Conservation (phyloP, 306 rosid species). For the Ormosia emarginata region DNA sequence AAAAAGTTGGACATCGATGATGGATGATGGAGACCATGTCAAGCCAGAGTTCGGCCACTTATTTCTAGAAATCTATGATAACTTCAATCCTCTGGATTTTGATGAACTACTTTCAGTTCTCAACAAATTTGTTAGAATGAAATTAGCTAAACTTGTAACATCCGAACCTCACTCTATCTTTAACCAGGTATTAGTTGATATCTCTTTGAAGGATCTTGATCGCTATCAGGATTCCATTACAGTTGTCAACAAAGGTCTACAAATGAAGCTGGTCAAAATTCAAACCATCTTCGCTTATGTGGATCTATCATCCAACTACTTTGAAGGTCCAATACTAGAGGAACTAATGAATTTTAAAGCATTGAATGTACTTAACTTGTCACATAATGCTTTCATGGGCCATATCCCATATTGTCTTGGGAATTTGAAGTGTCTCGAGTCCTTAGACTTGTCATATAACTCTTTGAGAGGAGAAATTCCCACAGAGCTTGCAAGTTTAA, state of each 20-base stretch:
- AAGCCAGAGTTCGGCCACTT: too few relatives aligned
- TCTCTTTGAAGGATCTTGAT: too few relatives aligned
- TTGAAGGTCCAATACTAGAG: constrained; percentile 37
- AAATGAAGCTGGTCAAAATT: constrained; percentile 8
- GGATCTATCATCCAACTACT: constrained; percentile 37
- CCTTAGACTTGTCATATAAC: constrained; percentile 39
- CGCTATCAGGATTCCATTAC: not conserved
- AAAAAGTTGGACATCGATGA: not conserved
- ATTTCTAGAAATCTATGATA: too few relatives aligned
- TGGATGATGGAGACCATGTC: too few relatives aligned
- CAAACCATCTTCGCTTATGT: not conserved
- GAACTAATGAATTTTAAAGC: constrained; percentile 14
- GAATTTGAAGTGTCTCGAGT: constrained; percentile 20
- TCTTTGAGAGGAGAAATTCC: constrained; percentile 25
- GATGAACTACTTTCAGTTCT: too few relatives aligned
- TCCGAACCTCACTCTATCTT: too few relatives aligned
- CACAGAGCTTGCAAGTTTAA: not conserved
- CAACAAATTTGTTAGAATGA: too few relatives aligned
- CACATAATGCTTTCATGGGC: constrained; percentile 30
- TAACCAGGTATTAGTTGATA: too few relatives aligned
- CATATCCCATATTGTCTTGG: constrained; percentile 23
- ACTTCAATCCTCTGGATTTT: too few relatives aligned
- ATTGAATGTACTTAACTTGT: constrained; percentile 22
- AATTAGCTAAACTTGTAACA: too few relatives aligned
- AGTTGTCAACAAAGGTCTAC: constrained; percentile 11